Base-by-base conservation (phyloP, 495 filamentous ascomycete genomes). In the Astrothelium subdiscretum region DNA sequence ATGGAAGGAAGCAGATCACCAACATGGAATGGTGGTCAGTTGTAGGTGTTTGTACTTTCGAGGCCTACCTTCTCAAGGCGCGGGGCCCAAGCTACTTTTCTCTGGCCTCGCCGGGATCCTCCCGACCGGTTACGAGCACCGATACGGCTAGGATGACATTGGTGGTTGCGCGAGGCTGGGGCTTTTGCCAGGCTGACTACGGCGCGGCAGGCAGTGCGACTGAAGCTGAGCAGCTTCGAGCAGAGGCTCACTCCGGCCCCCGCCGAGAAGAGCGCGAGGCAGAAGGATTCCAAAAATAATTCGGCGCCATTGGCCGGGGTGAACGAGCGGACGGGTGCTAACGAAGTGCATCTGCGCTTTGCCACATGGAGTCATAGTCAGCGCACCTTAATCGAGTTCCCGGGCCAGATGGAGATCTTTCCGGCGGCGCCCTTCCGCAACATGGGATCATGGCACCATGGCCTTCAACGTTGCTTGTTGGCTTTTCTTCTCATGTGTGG, bases 261-360 rank as follows among this genome's bases (percentile, higher is more conserved):
- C 48, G 48, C 22, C 0, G 22, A 27, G 20, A 15, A 54, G 22
- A 54, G 48, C 12, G 48, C 24, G 48, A 54, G 48, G 22, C 48
- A 54, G 24, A 54, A 29, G 48, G 48, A 54, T 54, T 26, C 48
- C 48, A 54, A 54, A 54, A 54, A 54, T 54, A 54, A 54, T 54
- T 20, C 24, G 11, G 22, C 48, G 0, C 48, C 48, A 26, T 29
- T 20, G 11, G 24, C 48, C n/a, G 20, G 22, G 12, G 42, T 20
- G 18, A 18, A n/a, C 11, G 11, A n/a, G 42, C 42, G 18, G 18
- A 48, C 18, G 20, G 42, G 20, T 10, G 42, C 42, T 48, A 48
- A n/a, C 42, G 42, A n/a, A 48, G 20, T 15, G 5, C 24, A 24
- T 11, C 48, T 20, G 15, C 24, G 24, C 24, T 29, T 54, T 27